These are phyloP conservation scores for Russula olivacea DNA, from an alignment of 768 basidiomycete species.

Conservation along the genomic window DNA sequence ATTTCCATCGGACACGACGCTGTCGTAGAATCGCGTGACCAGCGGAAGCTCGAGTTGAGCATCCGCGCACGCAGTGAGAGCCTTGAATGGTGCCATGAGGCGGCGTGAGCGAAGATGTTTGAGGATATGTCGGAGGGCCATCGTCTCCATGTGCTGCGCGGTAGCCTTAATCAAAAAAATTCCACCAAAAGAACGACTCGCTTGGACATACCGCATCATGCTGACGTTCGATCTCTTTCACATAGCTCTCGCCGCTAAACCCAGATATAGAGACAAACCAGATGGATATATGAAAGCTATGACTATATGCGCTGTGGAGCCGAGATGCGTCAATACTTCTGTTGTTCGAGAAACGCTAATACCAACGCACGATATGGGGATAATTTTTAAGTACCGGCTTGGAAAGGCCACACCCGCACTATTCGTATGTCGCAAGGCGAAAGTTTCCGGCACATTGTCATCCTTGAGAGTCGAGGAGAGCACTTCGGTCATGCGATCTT, in stretches of 20 bases:
- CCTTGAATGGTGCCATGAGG: constrained; percentile 57
- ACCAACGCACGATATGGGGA: constrained; percentile 60
- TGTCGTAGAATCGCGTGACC: constrained; percentile 56
- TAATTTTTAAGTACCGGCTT: constrained; percentile 64
- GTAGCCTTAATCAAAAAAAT: background rate
- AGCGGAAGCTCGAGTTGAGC: constrained; percentile 65
- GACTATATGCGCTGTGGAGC: constrained; percentile 53
- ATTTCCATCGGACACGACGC: constrained; percentile 60
- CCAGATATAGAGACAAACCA: constrained; percentile 68
- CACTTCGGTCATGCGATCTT: constrained; percentile 64
- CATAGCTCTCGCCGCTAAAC: constrained; percentile 47
- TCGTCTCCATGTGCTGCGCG: constrained; percentile 57
- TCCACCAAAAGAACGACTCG: background rate
- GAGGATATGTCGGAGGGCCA: constrained; percentile 59
- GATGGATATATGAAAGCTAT: constrained; percentile 71
- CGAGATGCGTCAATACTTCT: background rate
- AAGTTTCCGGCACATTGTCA: constrained; percentile 57
- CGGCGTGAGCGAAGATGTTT: constrained; percentile 76
- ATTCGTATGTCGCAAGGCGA: constrained; percentile 52
- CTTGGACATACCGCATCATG: constrained; percentile 58
- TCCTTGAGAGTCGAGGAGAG: constrained; percentile 61
- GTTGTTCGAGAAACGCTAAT: background rate
- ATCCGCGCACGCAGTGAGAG: constrained; percentile 49
- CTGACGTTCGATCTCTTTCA: constrained; percentile 45
- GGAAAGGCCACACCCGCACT: constrained; percentile 53